Evolutionary conservation across 2,329 filamentous ascomycete species (phyloP).

Genomic region (Hypomyces rosellus): DNA sequence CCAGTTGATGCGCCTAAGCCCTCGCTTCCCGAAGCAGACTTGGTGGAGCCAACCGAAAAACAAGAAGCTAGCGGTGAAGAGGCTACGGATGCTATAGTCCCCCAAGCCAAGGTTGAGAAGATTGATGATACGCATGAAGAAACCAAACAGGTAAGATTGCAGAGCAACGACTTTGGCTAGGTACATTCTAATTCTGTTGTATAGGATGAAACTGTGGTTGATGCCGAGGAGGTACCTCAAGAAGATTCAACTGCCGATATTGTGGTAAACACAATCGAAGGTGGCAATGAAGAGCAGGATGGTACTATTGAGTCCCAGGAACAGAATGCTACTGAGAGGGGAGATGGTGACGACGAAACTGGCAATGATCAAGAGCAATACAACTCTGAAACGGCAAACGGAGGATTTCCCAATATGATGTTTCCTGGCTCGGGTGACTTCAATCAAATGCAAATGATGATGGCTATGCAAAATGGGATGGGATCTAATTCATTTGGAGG

Average conservation of each 20-base stretch:
- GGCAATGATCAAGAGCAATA: conserved; percentile 26
- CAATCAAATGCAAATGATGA: conserved; percentile 76
- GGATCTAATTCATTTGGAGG: conserved; percentile 46
- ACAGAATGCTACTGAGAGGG: not conserved
- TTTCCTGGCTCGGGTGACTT: conserved; percentile 58
- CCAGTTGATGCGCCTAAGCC: conserved; percentile 37
- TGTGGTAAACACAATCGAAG: conserved; percentile 1
- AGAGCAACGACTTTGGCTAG: not conserved
- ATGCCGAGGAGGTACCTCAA: not conserved
- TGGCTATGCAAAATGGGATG: conserved; percentile 68
- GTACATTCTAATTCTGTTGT: not conserved
- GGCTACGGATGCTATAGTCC: not conserved
- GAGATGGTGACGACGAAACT: conserved; percentile 22
- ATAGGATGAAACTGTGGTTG: not conserved
- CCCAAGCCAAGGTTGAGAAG: not conserved
- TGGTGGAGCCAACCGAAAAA: conserved; percentile 14
- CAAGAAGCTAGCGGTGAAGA: conserved; percentile 1
- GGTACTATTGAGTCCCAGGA: conserved; percentile 13
- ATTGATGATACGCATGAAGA: conserved; percentile 3
- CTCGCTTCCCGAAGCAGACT: conserved; percentile 21
- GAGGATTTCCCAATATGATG: conserved; percentile 51
- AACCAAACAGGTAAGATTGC: conserved; percentile 9
- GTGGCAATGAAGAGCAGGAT: conserved; percentile 2
- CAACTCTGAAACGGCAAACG: conserved; percentile 35
- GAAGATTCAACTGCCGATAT: not conserved